Conservation (phyloP, 2,329 filamentous ascomycete species). For the Stemphylium vesicarium region DNA sequence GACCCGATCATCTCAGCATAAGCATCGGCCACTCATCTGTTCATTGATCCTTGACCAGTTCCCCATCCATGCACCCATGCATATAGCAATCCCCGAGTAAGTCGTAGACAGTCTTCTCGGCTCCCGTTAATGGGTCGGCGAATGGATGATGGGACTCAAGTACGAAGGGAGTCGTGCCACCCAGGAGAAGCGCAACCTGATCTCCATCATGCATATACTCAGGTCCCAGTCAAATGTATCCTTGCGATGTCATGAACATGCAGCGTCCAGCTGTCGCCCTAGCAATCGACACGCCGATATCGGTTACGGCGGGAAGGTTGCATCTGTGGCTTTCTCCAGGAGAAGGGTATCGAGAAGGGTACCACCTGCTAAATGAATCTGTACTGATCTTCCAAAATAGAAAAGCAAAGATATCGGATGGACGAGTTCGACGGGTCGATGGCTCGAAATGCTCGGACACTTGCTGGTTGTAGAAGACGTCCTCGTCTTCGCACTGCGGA, state of each 20-base stretch:
- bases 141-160: not conserved
- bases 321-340: too few species aligned
- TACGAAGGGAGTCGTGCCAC: not conserved
- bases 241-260: not conserved
- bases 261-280: not conserved
- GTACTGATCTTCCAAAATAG: too few species aligned
- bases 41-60: not conserved
- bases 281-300: not conserved
- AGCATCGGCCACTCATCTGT: not conserved
- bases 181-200: not conserved
- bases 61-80: not conserved
- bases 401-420: too few species aligned
- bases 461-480: too few species aligned
- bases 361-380: too few species aligned
- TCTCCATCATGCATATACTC: not conserved
- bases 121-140: not conserved
- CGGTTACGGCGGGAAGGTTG: not conserved
- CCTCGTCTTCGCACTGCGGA: too few species aligned
- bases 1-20: not conserved
- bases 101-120: not conserved
- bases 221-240: not conserved
- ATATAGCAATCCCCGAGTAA: not conserved
- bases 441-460: too few species aligned
- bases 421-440: too few species aligned
- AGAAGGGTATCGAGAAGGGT: too few species aligned